Percentiles rank a stretch among this genome's conserved stretches.
Conservation (phyloP, 2,329 filamentous ascomycete genomes). For the Colletotrichum lindemuthianum region DNA sequence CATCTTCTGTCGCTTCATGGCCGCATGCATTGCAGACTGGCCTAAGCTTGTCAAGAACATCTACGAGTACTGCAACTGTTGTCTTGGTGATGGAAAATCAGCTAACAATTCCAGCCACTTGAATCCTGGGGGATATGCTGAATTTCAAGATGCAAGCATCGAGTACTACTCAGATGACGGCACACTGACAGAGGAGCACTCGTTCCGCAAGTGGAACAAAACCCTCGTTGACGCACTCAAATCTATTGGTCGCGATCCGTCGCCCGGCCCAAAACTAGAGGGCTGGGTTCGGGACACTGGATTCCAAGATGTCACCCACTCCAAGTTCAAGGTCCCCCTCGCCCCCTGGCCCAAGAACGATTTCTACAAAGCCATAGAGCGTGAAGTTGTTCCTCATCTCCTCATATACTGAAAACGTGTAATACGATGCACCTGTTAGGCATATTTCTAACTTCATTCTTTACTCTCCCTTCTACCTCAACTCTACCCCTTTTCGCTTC, state of each 20-base stretch:
- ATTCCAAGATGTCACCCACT: conserved; percentile 47
- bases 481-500: no score
- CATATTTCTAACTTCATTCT: no score
- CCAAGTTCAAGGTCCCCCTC: conserved; percentile 47
- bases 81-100: not conserved
- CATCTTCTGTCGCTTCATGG: conserved; percentile 49
- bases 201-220: conserved; percentile 34
- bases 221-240: conserved; percentile 9
- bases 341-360: conserved; percentile 43
- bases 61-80: conserved; percentile 33
- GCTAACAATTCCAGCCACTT: conserved; percentile 40
- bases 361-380: conserved; percentile 38
- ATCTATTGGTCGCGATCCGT: not conserved
- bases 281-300: conserved; percentile 47
- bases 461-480: no score
- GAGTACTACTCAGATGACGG: conserved; percentile 39
- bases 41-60: conserved; percentile 38
- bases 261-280: conserved; percentile 38
- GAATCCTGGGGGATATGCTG: conserved; percentile 46
- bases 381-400: no score
- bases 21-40: conserved; percentile 47
- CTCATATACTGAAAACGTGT: no score
- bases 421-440: no score
- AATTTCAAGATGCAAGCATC: conserved; percentile 39
- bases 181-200: conserved; percentile 28